phyloP scores from a whole-genome alignment of 257 asterid species.

The Scutellaria barbata region DNA sequence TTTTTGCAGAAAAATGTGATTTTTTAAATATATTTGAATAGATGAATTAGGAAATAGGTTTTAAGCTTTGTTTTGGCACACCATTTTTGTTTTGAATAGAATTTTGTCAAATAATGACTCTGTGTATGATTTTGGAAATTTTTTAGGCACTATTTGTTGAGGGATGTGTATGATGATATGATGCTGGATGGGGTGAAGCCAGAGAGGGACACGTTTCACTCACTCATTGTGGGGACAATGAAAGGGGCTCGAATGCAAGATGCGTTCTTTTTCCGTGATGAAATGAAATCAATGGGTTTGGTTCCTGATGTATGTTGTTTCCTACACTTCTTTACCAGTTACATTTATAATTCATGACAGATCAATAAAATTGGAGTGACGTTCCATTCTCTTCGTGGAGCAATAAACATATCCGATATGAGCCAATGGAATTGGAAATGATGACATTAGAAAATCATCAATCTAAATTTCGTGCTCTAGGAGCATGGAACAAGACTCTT shows the following conservation, averaged over 20 bases:
- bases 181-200: slow-evolving; percentile 99
- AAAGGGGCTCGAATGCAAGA: slow-evolving; percentile 90
- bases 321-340: slow-evolving; percentile 12
- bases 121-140: slow-evolving; percentile 25
- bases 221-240: slow-evolving; percentile 90
- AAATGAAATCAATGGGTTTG: slow-evolving; percentile 91
- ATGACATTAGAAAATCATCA: slow-evolving; percentile 7
- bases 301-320: slow-evolving; percentile 82
- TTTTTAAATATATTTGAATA: neutral
- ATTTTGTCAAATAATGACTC: slow-evolving; percentile 16
- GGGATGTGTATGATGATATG: slow-evolving; percentile 98
- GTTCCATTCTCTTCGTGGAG: slow-evolving; percentile 6
- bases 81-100: slow-evolving; percentile 9
- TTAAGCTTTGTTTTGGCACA: neutral
- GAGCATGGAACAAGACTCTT: neutral
- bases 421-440: neutral
- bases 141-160: slow-evolving; percentile 69
- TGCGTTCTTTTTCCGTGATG: slow-evolving; percentile 82
- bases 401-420: neutral
- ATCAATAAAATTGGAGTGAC: neutral
- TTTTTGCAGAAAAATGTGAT: neutral
- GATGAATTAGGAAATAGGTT: too few relatives aligned
- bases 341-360: slow-evolving; percentile 14
- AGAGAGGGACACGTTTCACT: slow-evolving; percentile 90
- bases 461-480: slow-evolving; percentile 2